These are phyloP conservation scores for Scheffersomyces amazonensis DNA, from an alignment of 805 yeast species.

Conservation along the genomic window DNA sequence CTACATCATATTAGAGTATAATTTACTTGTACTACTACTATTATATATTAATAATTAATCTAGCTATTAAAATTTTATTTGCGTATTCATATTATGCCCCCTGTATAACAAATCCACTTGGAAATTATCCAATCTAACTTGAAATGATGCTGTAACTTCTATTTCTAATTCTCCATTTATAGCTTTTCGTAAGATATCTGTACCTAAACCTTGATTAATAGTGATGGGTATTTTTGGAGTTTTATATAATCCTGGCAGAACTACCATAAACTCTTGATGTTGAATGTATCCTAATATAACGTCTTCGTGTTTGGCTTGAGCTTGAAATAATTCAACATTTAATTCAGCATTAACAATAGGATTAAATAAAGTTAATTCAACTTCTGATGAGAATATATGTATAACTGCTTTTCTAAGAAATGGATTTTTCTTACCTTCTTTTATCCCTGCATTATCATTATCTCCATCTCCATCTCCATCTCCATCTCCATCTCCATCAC, in stretches of 20 bases:
- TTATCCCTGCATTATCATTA: conserved; percentile 1
- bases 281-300: conserved; percentile 44
- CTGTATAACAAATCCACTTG: conserved; percentile 40
- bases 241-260: conserved; percentile 52
- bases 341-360: conserved; percentile 50
- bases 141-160: conserved; percentile 44
- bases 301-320: conserved; percentile 48
- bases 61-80: conserved; percentile 28
- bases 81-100: conserved; percentile 43
- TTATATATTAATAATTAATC: too few relatives aligned
- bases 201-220: conserved; percentile 44
- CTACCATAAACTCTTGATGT: conserved; percentile 34
- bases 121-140: conserved; percentile 37
- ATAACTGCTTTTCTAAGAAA: conserved; percentile 50
- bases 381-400: conserved; percentile 53
- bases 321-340: conserved; percentile 39
- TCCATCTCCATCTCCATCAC: neutral
- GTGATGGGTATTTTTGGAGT: conserved; percentile 51
- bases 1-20: too few relatives aligned
- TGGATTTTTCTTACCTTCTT: conserved; percentile 17
- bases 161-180: conserved; percentile 49
- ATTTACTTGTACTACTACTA: too few relatives aligned
- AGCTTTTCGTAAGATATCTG: conserved; percentile 48
- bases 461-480: neutral
- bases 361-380: conserved; percentile 52